Conservation (phyloP, 164 flowering plant species). For the Aristolochia californica region DNA sequence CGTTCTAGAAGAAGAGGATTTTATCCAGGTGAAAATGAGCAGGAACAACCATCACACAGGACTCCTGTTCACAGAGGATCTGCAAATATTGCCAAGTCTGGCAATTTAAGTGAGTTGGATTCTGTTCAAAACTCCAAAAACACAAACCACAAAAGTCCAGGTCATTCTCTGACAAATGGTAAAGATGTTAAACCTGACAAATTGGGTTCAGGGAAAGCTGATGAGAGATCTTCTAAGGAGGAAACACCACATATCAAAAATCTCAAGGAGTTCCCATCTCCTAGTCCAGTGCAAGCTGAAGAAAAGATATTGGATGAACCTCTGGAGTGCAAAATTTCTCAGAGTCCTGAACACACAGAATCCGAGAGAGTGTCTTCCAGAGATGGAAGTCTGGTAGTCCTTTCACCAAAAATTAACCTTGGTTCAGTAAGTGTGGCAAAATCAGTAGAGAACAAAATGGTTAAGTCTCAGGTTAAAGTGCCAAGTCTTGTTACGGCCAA, state of each 20-base stretch:
- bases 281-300: conserved; percentile 15
- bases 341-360: conserved; percentile 26
- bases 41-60: conserved; percentile 42
- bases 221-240: conserved; percentile 14
- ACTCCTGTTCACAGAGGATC: conserved; percentile 64
- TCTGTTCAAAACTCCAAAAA: conserved; percentile 10
- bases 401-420: conserved; percentile 35
- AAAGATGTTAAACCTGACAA: conserved; percentile 15
- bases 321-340: conserved; percentile 9
- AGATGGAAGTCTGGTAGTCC: conserved; percentile 19
- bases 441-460: conserved; percentile 23
- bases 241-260: conserved; percentile 10
- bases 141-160: conserved; percentile 12
- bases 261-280: conserved; percentile 14
- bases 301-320: conserved; percentile 28
- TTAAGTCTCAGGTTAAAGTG: conserved; percentile 27
- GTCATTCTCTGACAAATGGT: conserved; percentile 8
- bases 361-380: conserved; percentile 20
- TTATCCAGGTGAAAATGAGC: conserved; percentile 50
- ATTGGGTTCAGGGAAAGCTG: conserved; percentile 6
- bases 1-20: conserved; percentile 53
- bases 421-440: conserved; percentile 15
- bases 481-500: conserved; percentile 20
- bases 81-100: conserved; percentile 16
- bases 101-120: conserved; percentile 17